phyloP scores from a whole-genome alignment of 2,329 filamentous ascomycete genomes.

The Aspergillus brunneoviolaceus region DNA sequence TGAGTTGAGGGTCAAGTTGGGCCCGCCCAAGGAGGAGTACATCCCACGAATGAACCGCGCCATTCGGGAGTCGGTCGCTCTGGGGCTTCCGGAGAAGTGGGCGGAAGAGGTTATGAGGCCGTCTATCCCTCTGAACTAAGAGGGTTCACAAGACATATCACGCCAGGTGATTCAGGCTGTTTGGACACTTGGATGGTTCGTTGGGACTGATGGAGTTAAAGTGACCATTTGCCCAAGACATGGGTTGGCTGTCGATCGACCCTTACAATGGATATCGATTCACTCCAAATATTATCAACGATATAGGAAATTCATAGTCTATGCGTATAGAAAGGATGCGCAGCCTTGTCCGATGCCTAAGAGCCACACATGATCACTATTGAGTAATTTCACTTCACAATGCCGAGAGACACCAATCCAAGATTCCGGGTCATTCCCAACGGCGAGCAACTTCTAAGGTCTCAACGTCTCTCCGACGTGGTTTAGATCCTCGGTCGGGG shows the following conservation, averaged over 20 bases:
- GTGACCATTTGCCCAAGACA: neutral
- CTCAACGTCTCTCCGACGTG: neutral
- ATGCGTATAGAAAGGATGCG: neutral
- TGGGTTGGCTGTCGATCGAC: neutral
- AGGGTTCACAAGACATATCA: neutral
- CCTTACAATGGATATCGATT: neutral
- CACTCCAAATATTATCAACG: neutral
- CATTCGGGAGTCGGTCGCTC: conserved; percentile 37
- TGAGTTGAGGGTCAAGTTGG: conserved; percentile 36
- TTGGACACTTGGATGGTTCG: neutral
- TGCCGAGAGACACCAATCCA: neutral
- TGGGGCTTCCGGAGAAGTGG: conserved; percentile 39
- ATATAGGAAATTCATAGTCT: neutral
- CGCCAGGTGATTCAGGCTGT: neutral
- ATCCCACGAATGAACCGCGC: conserved; percentile 45
- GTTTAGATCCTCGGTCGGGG: neutral
- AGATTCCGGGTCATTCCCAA: neutral
- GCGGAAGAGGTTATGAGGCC: conserved; percentile 40
- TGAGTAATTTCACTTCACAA: neutral
- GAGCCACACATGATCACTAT: neutral
- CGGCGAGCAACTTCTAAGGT: neutral
- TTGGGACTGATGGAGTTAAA: too few species aligned
- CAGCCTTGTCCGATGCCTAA: neutral
- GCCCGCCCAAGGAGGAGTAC: conserved; percentile 39
- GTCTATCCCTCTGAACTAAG: conserved; percentile 32